Conservation (phyloP, 2,329 filamentous ascomycete species). For the Plectosphaerella cucumerina region DNA sequence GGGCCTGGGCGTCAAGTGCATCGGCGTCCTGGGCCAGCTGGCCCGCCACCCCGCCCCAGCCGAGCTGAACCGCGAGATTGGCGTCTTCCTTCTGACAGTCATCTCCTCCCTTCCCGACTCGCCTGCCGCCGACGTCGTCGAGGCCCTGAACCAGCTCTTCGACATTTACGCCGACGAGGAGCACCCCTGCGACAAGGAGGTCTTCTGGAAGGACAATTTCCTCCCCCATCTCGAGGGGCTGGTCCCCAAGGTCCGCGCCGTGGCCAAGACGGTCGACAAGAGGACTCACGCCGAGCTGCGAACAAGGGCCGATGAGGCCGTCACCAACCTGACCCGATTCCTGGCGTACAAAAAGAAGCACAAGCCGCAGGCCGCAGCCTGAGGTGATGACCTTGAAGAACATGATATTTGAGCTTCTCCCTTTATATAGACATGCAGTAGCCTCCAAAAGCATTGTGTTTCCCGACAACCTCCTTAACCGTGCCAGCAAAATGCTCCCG, state of each 20-base stretch:
- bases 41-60: conserved; percentile 51
- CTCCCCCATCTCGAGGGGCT: conserved; percentile 53
- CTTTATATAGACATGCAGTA: no score
- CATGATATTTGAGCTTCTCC: no score
- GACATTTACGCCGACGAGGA: conserved; percentile 63
- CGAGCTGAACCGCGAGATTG: conserved; percentile 57
- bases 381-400: no score
- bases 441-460: no score
- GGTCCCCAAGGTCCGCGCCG: conserved; percentile 48
- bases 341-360: conserved; percentile 62
- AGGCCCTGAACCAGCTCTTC: conserved; percentile 63
- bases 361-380: conserved; percentile 20
- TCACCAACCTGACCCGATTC: conserved; percentile 58
- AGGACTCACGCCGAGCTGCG: conserved; percentile 52
- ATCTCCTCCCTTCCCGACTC: conserved; percentile 47
- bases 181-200: conserved; percentile 52
- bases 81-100: conserved; percentile 56
- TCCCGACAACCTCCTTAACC: no score
- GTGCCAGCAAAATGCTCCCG: no score
- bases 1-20: conserved; percentile 59
- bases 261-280: conserved; percentile 60
- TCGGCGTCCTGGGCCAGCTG: conserved; percentile 62
- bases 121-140: conserved; percentile 54
- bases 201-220: conserved; percentile 62
- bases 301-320: conserved; percentile 54